These are phyloP conservation scores for Termitomyces sp. DNA, from an alignment of 768 basidiomycete species.

Conservation along the genomic window DNA sequence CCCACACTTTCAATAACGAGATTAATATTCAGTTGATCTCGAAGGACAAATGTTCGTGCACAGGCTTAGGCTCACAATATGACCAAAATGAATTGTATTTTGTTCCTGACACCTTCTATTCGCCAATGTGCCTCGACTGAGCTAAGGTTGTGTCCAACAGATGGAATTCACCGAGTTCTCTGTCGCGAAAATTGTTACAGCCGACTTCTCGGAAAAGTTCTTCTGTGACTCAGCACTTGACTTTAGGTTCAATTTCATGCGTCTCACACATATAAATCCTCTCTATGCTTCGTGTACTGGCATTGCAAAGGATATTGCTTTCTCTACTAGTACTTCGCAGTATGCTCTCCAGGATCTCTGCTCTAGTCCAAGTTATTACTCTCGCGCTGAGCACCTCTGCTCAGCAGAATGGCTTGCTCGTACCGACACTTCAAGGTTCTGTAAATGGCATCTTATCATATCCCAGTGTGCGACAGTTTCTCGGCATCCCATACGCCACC, in stretches of 20 bases:
- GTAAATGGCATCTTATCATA: slow-evolving; percentile 23
- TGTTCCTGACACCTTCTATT: too few species aligned
- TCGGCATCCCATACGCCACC: slow-evolving; percentile 31
- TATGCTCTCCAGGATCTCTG: neutral
- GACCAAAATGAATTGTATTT: too few species aligned
- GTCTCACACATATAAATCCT: neutral
- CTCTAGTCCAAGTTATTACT: neutral
- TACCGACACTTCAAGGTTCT: slow-evolving; percentile 26
- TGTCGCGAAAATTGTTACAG: neutral
- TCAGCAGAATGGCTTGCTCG: slow-evolving; percentile 14
- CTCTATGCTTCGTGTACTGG: neutral
- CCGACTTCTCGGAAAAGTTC: too few species aligned
- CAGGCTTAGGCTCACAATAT: too few species aligned
- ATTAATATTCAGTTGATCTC: too few species aligned
- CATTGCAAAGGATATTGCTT: neutral
- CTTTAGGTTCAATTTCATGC: neutral
- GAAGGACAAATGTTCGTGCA: too few species aligned
- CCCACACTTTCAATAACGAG: too few species aligned
- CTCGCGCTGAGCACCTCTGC: neutral
- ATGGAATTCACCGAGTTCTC: too few species aligned
- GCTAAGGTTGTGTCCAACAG: too few species aligned
- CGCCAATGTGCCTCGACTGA: too few species aligned
- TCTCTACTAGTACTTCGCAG: too few species aligned
- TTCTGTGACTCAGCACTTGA: too few species aligned
- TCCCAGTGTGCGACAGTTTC: slow-evolving; percentile 28